phyloP scores from a whole-genome alignment of 257 asterid species.

The Fraxinus anomala region DNA sequence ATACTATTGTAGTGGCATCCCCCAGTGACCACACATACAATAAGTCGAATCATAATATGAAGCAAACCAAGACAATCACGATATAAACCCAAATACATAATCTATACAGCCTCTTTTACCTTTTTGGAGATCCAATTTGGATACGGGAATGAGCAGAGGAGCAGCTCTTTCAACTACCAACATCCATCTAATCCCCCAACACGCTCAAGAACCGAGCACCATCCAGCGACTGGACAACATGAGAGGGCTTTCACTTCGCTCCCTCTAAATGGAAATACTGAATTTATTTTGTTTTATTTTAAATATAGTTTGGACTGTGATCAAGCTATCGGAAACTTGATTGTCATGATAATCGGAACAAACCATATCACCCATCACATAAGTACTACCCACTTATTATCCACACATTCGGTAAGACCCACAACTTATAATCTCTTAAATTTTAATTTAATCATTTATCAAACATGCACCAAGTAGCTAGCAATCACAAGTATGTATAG shows the following conservation, averaged over 20 bases:
- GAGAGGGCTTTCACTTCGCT: background rate
- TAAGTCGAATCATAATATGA: conserved; percentile 8
- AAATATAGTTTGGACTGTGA: background rate
- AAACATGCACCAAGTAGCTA: no score
- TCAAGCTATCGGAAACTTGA: background rate
- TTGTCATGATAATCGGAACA: background rate
- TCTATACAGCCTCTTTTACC: background rate
- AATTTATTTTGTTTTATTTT: no score
- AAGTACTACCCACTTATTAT: background rate
- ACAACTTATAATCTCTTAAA: no score
- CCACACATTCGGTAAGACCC: no score
- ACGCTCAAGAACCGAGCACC: background rate
- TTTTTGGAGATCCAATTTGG: background rate
- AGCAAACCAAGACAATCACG: background rate
- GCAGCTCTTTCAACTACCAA: background rate
- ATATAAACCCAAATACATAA: background rate
- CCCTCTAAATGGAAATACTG: background rate
- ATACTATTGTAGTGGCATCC: conserved; percentile 16
- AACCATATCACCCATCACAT: background rate
- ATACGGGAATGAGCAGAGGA: background rate
- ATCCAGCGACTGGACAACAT: background rate
- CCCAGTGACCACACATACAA: conserved; percentile 7
- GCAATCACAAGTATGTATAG: background rate
- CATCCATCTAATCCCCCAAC: background rate
- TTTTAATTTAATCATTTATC: no score